Percentiles rank a stretch among this genome's conserved stretches.
Conservation (phyloP, 768 basidiomycete species). For the Saitozyma sp. region DNA sequence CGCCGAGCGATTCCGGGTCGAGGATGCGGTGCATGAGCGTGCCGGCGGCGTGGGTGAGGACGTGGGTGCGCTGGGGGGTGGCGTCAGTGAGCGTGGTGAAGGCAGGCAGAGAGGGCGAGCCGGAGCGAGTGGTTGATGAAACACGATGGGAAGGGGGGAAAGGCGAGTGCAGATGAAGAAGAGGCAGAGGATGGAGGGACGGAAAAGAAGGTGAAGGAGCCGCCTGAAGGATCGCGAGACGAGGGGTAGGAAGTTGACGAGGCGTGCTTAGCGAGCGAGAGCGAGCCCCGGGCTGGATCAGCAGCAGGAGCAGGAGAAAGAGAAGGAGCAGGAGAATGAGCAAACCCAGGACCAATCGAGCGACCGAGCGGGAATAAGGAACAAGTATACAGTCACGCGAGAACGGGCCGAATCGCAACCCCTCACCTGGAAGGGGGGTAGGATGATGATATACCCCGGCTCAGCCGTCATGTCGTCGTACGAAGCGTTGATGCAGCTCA, state of each 20-base stretch:
- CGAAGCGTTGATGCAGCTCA: conserved; percentile 28
- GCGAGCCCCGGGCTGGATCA: too few relatives aligned
- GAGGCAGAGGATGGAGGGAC: too few relatives aligned
- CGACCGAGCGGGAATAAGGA: too few relatives aligned
- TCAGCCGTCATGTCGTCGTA: conserved; percentile 26
- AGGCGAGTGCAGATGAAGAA: too few relatives aligned
- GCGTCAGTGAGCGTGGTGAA: background rate
- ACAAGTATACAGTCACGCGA: too few relatives aligned
- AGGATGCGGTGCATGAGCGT: conserved; percentile 35
- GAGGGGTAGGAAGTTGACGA: too few relatives aligned
- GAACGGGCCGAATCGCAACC: too few relatives aligned
- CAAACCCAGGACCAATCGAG: too few relatives aligned
- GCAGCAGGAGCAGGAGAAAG: background rate
- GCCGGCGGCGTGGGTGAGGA: conserved; percentile 38
- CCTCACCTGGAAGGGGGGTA: conserved; percentile 39
- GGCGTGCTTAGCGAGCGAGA: too few relatives aligned
- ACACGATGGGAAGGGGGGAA: too few relatives aligned
- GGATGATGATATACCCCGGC: conserved; percentile 36
- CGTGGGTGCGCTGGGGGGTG: conserved; percentile 35
- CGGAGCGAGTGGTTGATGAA: too few relatives aligned
- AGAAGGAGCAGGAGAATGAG: background rate
- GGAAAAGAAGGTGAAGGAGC: background rate
- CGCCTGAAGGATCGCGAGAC: too few relatives aligned
- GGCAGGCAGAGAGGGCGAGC: background rate
- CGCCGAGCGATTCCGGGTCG: conserved; percentile 23